Percentiles rank a stretch among this genome's conserved stretches.
These are phyloP conservation scores for Colletotrichum sp. DNA, from an alignment of 2,329 filamentous ascomycete species.

Conservation along the genomic window DNA sequence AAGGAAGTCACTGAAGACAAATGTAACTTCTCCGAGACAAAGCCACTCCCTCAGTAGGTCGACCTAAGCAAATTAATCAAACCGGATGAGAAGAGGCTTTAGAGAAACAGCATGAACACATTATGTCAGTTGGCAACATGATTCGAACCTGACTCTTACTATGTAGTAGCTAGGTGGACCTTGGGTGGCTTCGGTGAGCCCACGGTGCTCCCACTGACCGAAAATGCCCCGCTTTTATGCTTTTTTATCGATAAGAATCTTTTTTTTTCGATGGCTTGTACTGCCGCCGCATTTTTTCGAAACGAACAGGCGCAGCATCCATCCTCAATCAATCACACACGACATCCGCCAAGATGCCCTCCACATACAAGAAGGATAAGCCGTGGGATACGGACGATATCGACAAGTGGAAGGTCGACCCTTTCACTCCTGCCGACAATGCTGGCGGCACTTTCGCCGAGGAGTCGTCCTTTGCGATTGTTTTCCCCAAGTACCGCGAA, in stretches of 20 bases:
- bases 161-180: background rate
- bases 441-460: conserved; percentile 84
- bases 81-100: background rate
- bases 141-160: background rate
- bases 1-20: background rate
- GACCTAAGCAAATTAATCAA: background rate
- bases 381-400: conserved; percentile 97
- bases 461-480: conserved; percentile 85
- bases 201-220: background rate
- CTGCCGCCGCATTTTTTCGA: background rate
- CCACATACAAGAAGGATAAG: conserved; percentile 87
- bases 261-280: background rate
- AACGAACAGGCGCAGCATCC: background rate
- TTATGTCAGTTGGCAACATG: background rate
- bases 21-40: background rate
- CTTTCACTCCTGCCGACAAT: conserved; percentile 88
- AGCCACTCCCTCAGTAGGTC: accelerated
- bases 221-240: background rate
- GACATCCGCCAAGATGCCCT: conserved; percentile 67
- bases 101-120: background rate
- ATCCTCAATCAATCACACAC: background rate
- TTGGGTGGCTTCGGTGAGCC: background rate
- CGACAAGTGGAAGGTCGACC: conserved; percentile 94
- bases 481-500: conserved; percentile 98
- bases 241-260: background rate